Conservation (phyloP, 352 stramenopile species). For the Phytophthora sp. region DNA sequence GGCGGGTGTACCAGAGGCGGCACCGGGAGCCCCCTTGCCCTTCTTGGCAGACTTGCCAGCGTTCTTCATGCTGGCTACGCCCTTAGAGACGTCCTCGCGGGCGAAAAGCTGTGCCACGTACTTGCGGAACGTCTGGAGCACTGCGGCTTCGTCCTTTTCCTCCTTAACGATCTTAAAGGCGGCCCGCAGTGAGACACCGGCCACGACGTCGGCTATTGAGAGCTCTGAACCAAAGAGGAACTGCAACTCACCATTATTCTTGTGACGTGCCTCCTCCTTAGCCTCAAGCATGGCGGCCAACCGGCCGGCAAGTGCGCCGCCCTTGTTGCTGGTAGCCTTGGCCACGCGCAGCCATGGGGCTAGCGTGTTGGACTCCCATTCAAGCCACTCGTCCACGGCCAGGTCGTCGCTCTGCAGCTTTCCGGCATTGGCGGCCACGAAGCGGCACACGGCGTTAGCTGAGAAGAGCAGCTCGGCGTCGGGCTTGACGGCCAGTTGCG, state of each 20-base stretch:
- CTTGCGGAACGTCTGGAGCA: slow-evolving; percentile 64
- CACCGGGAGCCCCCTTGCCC: slow-evolving; percentile 13
- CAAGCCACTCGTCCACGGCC: slow-evolving; percentile 83
- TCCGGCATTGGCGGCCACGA: slow-evolving; percentile 58
- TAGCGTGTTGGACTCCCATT: slow-evolving; percentile 80
- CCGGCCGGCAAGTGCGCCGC: slow-evolving; percentile 34
- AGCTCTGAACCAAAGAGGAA: slow-evolving; percentile 75
- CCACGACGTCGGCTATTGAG: slow-evolving; percentile 77
- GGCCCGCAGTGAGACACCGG: slow-evolving; percentile 67
- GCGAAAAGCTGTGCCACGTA: slow-evolving; percentile 77
- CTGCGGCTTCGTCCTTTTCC: slow-evolving; percentile 46
- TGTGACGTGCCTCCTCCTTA: slow-evolving; percentile 66
- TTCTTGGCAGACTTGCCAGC: slow-evolving; percentile 46
- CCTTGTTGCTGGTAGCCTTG: slow-evolving; percentile 50
- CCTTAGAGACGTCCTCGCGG: slow-evolving; percentile 53
- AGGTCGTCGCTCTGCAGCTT: slow-evolving; percentile 74
- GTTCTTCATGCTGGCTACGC: slow-evolving; percentile 48
- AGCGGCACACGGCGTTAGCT: slow-evolving; percentile 81
- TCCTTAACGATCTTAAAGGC: slow-evolving; percentile 64
- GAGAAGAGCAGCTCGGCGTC: slow-evolving; percentile 64
- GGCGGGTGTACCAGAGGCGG: slow-evolving; percentile 17
- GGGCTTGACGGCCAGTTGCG: slow-evolving; percentile 51
- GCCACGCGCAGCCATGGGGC: slow-evolving; percentile 59
- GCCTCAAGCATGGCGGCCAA: slow-evolving; percentile 58
- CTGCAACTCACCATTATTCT: slow-evolving; percentile 46